Percentiles rank a stretch among this genome's conserved stretches.
Conservation (phyloP, 208 protist genomes). For the Vickermania ingenoplastis region DNA sequence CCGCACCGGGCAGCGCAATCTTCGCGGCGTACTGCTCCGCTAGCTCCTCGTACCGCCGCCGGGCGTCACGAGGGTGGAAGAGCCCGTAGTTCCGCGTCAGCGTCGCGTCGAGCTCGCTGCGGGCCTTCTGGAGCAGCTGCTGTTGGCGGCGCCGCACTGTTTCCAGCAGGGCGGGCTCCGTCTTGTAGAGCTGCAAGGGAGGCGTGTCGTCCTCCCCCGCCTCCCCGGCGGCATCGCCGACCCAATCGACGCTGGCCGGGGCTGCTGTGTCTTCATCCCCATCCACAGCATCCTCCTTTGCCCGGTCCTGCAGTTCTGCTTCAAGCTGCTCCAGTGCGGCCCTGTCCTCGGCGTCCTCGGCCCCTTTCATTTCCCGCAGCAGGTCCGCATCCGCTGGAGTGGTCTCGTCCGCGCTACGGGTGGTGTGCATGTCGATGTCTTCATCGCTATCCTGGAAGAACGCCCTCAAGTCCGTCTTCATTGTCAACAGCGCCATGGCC, state of each 20-base stretch:
- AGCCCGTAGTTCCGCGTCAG: slow-evolving; percentile 44
- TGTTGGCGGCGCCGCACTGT: slow-evolving; percentile 35
- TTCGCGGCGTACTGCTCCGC: slow-evolving; percentile 28
- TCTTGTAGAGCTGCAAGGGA: slow-evolving; percentile 3
- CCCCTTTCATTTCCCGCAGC: slow-evolving; percentile 41
- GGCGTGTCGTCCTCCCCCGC: not conserved
- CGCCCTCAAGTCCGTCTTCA: slow-evolving; percentile 63
- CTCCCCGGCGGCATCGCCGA: not conserved
- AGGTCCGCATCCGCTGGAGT: slow-evolving; percentile 36
- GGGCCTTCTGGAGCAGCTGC: slow-evolving; percentile 25
- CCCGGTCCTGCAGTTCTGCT: slow-evolving; percentile 44
- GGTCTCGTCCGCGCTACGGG: not conserved
- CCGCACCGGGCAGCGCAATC: slow-evolving; percentile 11
- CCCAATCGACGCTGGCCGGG: not conserved
- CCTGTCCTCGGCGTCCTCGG: slow-evolving; percentile 79
- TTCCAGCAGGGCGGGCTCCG: slow-evolving; percentile 8
- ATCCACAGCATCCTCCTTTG: slow-evolving; percentile 31
- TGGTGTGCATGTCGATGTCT: slow-evolving; percentile 48
- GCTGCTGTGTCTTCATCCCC: slow-evolving; percentile 9
- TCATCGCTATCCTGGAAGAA: slow-evolving; percentile 87
- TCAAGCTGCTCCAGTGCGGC: slow-evolving; percentile 42
- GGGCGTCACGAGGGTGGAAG: slow-evolving; percentile 36
- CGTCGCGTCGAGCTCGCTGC: slow-evolving; percentile 37
- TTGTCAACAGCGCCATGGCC: slow-evolving; percentile 55
- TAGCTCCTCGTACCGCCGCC: slow-evolving; percentile 34